Evolutionary conservation across 148 eudicot genomes (phyloP).

Genomic region (Rhododendron simsii): DNA sequence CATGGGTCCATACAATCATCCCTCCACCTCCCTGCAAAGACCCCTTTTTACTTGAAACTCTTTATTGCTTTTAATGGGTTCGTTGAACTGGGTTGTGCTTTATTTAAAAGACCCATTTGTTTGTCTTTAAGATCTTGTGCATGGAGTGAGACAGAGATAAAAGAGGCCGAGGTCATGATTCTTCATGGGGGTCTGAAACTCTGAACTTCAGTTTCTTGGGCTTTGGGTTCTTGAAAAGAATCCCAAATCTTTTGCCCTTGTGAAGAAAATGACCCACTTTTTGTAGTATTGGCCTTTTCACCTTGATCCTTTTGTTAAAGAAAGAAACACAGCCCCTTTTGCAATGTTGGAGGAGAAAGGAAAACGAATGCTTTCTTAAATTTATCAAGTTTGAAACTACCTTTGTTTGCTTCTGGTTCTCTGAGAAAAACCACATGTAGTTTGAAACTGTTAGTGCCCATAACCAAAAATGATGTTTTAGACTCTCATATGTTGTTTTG

Average conservation of each 20-base stretch:
- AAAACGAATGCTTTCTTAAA: conserved; percentile 23
- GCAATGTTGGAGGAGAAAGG: conserved; percentile 32
- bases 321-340: neutral
- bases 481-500: neutral
- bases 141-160: conserved; percentile 8
- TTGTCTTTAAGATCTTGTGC: conserved; percentile 19
- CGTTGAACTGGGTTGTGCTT: conserved; percentile 25
- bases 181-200: conserved; percentile 16
- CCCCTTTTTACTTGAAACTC: conserved; percentile 22
- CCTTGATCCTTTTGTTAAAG: conserved; percentile 8
- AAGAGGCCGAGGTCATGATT: conserved; percentile 16
- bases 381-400: conserved; percentile 7
- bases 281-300: conserved; percentile 2
- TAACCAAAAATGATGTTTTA: neutral
- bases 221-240: conserved; percentile 32
- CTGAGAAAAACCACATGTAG: conserved; percentile 30
- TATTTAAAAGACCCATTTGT: conserved; percentile 27
- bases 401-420: conserved; percentile 33
- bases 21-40: conserved; percentile 20
- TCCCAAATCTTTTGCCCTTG: conserved; percentile 29
- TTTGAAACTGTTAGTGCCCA: neutral
- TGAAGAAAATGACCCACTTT: conserved; percentile 19
- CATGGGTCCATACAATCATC: conserved; percentile 28
- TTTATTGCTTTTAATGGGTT: conserved; percentile 26
- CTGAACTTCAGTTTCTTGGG: conserved; percentile 42